phyloP scores from a whole-genome alignment of 2,329 filamentous ascomycete genomes.

The Curvularia lunata region DNA sequence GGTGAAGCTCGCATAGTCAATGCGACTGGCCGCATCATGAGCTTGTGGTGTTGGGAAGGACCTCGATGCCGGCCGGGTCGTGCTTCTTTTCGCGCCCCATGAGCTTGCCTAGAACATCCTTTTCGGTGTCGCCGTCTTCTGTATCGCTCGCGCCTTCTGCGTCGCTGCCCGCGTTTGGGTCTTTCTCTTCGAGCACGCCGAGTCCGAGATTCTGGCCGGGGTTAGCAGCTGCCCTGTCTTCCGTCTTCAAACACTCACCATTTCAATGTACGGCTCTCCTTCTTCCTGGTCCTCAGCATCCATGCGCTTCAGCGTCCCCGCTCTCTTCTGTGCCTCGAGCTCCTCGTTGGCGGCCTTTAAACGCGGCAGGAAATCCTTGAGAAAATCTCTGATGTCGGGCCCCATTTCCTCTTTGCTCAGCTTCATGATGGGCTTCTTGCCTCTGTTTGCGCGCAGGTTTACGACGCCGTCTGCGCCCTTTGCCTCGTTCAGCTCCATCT shows the following conservation, averaged over 20 bases:
- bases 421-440: conserved; percentile 43
- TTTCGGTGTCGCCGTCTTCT: conserved; percentile 29
- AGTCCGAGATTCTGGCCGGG: conserved; percentile 50
- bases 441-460: conserved; percentile 40
- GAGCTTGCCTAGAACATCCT: conserved; percentile 47
- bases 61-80: conserved; percentile 37
- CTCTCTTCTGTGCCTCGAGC: conserved; percentile 49
- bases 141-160: conserved; percentile 33
- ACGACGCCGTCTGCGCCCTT: conserved; percentile 24
- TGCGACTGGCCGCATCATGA: conserved; percentile 14
- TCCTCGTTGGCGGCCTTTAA: conserved; percentile 53
- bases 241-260: conserved; percentile 35
- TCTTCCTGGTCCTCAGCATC: conserved; percentile 39
- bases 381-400: conserved; percentile 42
- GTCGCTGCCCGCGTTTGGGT: conserved; percentile 31
- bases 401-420: conserved; percentile 32
- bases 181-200: conserved; percentile 54
- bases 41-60: conserved; percentile 31
- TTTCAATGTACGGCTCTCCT: conserved; percentile 49
- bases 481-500: conserved; percentile 12
- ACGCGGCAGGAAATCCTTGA: conserved; percentile 53
- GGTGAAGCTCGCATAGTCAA: not conserved
- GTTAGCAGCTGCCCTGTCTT: conserved; percentile 10
- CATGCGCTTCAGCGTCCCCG: conserved; percentile 47
- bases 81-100: conserved; percentile 40